Evolutionary conservation across 2,329 filamentous ascomycete species (phyloP).

Genomic region (Hypoxylon sp.): DNA sequence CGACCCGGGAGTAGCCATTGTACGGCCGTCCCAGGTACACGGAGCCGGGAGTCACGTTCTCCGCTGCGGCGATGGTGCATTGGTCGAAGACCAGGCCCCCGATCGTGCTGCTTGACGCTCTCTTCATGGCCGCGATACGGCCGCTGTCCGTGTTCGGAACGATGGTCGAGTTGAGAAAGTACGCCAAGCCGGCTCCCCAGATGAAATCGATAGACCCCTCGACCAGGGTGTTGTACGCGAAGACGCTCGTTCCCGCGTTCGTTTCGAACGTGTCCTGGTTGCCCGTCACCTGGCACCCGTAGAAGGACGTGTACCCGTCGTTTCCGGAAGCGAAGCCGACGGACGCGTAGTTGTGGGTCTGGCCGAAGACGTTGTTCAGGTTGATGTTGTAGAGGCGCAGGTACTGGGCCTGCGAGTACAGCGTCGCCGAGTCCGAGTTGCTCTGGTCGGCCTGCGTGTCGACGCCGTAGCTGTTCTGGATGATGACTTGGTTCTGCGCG

Average conservation of each 20-base stretch:
- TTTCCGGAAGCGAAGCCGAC: constrained; percentile 29
- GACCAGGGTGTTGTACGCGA: constrained; percentile 28
- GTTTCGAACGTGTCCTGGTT: constrained; percentile 33
- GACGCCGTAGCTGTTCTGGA: constrained; percentile 30
- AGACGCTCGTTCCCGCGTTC: constrained; percentile 22
- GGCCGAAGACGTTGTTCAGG: constrained; percentile 29
- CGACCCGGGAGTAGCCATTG: constrained; percentile 28
- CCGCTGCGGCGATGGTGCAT: constrained; percentile 16
- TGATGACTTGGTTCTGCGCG: constrained; percentile 17
- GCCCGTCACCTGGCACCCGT: constrained; percentile 28
- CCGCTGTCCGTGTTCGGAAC: constrained; percentile 21
- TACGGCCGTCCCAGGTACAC: constrained; percentile 31
- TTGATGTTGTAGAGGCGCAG: constrained; percentile 32
- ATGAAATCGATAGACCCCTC: constrained; percentile 32
- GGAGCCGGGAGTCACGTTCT: constrained; percentile 10
- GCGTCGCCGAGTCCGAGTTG: constrained; percentile 31
- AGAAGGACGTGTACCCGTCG: constrained; percentile 26
- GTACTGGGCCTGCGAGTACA: constrained; percentile 22
- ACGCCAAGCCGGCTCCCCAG: constrained; percentile 25
- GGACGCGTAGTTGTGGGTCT: constrained; percentile 22
- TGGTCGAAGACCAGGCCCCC: constrained; percentile 26
- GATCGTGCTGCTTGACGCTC: constrained; percentile 7
- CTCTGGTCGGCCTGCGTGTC: constrained; percentile 31
- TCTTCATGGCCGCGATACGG: constrained; percentile 23
- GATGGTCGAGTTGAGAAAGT: constrained; percentile 26